Evolutionary conservation across 2,329 filamentous ascomycete genomes (phyloP).

Genomic region (Macrophomina tecta): DNA sequence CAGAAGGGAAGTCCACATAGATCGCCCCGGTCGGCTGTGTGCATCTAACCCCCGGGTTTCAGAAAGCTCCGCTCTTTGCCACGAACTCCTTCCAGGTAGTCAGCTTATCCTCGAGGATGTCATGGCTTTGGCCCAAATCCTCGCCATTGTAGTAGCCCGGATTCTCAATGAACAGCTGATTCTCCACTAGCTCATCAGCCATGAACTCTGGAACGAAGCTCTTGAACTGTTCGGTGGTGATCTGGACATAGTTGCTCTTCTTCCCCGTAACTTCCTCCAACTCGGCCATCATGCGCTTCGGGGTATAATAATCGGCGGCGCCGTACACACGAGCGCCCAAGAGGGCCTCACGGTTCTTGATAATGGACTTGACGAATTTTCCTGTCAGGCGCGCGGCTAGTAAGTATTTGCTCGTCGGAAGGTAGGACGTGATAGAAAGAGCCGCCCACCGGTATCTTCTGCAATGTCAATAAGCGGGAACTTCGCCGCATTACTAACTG

Average conservation of each 20-base stretch:
- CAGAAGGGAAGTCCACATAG: no score
- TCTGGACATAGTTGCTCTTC: conserved; percentile 41
- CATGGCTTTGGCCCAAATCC: conserved; percentile 47
- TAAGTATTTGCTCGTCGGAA: no score
- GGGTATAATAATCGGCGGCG: conserved; percentile 43
- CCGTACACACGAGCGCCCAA: conserved; percentile 53
- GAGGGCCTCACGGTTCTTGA: conserved; percentile 40
- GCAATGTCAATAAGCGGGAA: conserved; percentile 29
- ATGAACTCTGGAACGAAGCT: conserved; percentile 46
- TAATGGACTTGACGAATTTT: conserved; percentile 38
- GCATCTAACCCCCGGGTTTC: no score
- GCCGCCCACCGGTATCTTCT: conserved; percentile 28
- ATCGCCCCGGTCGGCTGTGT: no score
- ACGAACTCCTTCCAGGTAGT: conserved; percentile 51
- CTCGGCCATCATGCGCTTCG: conserved; percentile 36
- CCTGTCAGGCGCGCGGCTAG: not conserved
- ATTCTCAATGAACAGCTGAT: conserved; percentile 58
- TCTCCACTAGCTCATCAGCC: conserved; percentile 60
- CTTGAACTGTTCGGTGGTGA: conserved; percentile 53
- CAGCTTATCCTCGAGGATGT: conserved; percentile 41
- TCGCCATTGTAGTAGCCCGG: conserved; percentile 61
- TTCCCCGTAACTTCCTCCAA: conserved; percentile 47
- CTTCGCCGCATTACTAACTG: conserved; percentile 18
- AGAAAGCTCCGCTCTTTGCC: not conserved
- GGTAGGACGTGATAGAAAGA: no score